A percentile compares a stretch with the other conserved stretches of the same genome.
phyloP scores from a whole-genome alignment of 108 stramenopile species.

The Asterionellopsis glacialis region DNA sequence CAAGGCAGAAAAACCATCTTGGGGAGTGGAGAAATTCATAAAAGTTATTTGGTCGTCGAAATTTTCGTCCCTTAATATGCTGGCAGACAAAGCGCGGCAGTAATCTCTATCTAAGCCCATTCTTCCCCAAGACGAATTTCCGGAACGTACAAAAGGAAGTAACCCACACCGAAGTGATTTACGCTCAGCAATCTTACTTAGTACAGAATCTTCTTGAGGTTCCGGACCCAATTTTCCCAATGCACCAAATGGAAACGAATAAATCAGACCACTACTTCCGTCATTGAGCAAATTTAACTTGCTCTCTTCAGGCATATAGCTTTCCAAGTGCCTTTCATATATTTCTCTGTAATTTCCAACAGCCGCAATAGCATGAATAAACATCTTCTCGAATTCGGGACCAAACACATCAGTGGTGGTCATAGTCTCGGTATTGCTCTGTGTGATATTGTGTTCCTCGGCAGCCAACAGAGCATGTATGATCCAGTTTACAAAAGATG shows the following conservation, averaged over 20 bases:
- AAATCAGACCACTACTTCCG: conserved; percentile 37
- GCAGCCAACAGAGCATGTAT: conserved; percentile 37
- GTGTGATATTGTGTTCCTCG: conserved; percentile 31
- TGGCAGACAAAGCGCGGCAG: too few relatives aligned
- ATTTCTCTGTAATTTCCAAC: conserved; percentile 10
- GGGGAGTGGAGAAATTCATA: too few relatives aligned
- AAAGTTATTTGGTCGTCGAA: too few relatives aligned
- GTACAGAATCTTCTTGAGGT: too few relatives aligned
- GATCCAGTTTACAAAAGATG: conserved; percentile 44
- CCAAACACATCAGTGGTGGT: conserved; percentile 2
- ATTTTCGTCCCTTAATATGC: too few relatives aligned
- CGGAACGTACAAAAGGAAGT: too few relatives aligned
- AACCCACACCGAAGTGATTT: too few relatives aligned
- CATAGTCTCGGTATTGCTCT: conserved; percentile 1
- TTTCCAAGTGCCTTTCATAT: conserved; percentile 8
- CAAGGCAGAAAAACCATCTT: too few relatives aligned
- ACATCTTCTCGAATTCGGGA: background rate
- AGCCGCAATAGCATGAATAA: background rate
- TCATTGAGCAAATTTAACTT: conserved; percentile 35
- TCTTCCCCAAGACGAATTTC: too few relatives aligned
- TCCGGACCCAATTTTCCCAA: too few relatives aligned
- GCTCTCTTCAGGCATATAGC: conserved; percentile 4
- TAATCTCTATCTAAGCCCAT: too few relatives aligned
- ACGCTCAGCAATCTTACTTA: too few relatives aligned
- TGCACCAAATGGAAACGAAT: conserved; percentile 46